These are phyloP conservation scores for Cutaneotrichosporon mucoides DNA, from an alignment of 1,284 basidiomycete genomes.

Conservation along the genomic window DNA sequence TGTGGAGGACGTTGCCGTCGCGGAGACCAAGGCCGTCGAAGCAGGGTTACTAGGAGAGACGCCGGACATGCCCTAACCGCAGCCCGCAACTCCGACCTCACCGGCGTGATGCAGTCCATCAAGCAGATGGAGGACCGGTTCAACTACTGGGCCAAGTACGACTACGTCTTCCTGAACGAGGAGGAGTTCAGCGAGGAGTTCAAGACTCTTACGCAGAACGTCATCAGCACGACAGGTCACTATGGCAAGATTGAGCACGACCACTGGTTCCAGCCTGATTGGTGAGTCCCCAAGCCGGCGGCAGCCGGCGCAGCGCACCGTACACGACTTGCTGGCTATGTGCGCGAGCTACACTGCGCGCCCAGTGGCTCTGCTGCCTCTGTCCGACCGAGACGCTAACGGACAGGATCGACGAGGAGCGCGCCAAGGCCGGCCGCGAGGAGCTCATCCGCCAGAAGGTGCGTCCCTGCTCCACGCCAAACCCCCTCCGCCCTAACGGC, in stretches of 20 bases:
- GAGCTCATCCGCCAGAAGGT: constrained; percentile 64
- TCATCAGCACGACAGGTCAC: constrained; percentile 64
- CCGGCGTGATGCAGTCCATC: constrained; percentile 58
- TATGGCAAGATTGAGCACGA: constrained; percentile 79
- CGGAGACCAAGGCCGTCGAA: too few species aligned
- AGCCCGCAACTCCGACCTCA: constrained; percentile 71
- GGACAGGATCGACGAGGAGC: constrained; percentile 62
- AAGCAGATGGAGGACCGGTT: constrained; percentile 53
- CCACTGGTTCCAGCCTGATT: constrained; percentile 79
- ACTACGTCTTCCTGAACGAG: constrained; percentile 83
- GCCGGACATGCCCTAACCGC: too few species aligned
- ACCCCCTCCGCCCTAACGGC: too few species aligned
- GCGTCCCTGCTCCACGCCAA: too few species aligned
- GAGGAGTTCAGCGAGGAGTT: constrained; percentile 69
- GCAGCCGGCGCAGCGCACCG: too few species aligned
- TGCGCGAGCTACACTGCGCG: too few species aligned
- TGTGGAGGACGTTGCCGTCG: too few species aligned
- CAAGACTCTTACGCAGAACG: constrained; percentile 63
- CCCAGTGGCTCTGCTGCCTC: too few species aligned
- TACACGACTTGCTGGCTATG: too few species aligned
- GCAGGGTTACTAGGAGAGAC: too few species aligned
- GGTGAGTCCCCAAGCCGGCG: constrained; percentile 37
- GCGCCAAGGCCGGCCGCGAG: constrained; percentile 60
- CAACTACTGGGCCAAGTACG: constrained; percentile 79
- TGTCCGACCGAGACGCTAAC: too few species aligned